Percentiles rank a stretch among this genome's conserved stretches.
phyloP scores from a whole-genome alignment of 306 rosid species.

The Hylodesmum podocarpum region DNA sequence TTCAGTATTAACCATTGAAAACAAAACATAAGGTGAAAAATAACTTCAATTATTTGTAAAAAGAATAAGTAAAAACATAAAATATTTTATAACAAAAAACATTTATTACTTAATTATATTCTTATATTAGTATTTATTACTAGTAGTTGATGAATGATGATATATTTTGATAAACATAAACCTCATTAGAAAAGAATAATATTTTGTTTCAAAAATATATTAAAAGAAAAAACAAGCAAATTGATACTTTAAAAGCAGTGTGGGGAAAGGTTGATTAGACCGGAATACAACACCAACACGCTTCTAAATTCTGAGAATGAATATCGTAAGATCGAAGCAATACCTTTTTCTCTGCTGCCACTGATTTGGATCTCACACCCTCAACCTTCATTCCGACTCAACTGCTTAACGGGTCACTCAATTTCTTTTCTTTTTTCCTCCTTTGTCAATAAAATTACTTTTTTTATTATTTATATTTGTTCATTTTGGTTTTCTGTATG shows the following conservation, averaged over 20 bases:
- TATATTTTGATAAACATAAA: background rate
- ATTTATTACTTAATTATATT: too few species aligned
- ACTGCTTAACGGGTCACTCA: constrained; percentile 28
- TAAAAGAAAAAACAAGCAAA: too few species aligned
- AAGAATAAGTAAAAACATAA: too few species aligned
- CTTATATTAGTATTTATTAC: too few species aligned
- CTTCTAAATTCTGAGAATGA: background rate
- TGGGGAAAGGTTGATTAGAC: constrained; percentile 22
- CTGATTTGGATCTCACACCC: constrained; percentile 29
- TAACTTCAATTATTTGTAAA: too few species aligned
- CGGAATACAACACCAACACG: constrained; percentile 11
- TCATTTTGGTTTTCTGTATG: background rate
- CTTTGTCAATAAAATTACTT: background rate
- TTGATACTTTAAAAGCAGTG: background rate
- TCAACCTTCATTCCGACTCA: background rate
- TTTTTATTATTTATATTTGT: background rate
- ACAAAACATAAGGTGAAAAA: too few species aligned
- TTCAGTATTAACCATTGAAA: too few species aligned
- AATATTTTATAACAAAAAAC: too few species aligned
- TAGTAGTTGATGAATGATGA: background rate
- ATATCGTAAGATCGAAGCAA: constrained; percentile 17
- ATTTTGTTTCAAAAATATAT: too few species aligned
- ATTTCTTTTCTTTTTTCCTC: background rate
- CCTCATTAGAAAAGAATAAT: background rate
- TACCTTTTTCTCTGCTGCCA: background rate